Percentiles rank a stretch among this genome's conserved stretches.
phyloP scores from a whole-genome alignment of 768 basidiomycete genomes.

The Macrolepiota fuliginosa region DNA sequence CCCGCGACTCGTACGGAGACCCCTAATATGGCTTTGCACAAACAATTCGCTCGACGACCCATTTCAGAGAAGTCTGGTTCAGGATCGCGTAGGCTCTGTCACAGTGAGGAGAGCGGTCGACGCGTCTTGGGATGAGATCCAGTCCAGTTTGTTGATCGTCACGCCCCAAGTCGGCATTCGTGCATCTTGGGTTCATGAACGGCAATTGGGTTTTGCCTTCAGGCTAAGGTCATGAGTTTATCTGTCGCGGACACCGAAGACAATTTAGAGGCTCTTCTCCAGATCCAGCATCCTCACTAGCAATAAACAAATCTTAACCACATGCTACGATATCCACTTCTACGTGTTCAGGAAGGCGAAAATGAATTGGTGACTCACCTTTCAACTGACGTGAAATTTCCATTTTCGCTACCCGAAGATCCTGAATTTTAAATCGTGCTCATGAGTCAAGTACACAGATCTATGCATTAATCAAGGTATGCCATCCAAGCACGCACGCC shows the following conservation, averaged over 20 bases:
- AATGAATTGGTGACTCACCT: background rate
- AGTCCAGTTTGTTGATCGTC: conserved; percentile 7
- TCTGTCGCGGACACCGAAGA: conserved; percentile 1
- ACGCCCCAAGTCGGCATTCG: background rate
- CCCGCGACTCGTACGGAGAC: background rate
- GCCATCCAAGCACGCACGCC: background rate
- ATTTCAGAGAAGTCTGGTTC: background rate
- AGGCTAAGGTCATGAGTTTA: background rate
- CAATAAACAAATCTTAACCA: conserved; percentile 5
- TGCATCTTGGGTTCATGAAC: background rate
- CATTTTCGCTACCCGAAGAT: background rate
- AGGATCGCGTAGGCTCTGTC: background rate
- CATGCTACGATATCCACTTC: background rate
- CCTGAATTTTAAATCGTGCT: background rate
- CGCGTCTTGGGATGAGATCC: background rate
- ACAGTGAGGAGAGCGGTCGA: background rate
- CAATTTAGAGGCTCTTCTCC: background rate
- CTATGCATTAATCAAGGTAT: conserved; percentile 8
- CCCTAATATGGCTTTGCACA: background rate
- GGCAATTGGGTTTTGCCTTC: background rate
- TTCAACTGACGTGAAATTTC: background rate
- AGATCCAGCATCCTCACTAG: conserved; percentile 3
- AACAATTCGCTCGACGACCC: background rate
- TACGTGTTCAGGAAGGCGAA: background rate
- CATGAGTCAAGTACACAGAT: background rate